Evolutionary conservation across 1,284 basidiomycete genomes (phyloP), one percentile per base, ranked within the genome.

Genomic region (Inonotus obliquus): DNA sequence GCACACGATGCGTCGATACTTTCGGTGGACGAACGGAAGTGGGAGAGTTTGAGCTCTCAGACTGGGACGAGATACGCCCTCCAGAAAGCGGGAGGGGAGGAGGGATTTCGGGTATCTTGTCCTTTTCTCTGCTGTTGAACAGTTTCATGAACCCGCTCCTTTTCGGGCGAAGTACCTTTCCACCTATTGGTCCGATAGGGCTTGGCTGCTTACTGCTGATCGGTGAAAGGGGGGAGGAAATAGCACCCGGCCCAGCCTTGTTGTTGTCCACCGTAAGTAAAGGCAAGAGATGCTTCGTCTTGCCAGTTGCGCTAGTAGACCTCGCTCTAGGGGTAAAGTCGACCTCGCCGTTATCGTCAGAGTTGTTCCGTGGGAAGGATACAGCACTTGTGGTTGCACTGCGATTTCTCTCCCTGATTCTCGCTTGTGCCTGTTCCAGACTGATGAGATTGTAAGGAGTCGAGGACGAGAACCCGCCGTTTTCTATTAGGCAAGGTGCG

Each of bases 111-210:
- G 32, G 61, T 69, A 76, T 48, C 77, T 80, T 63, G 76, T 80
- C 84, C 69, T 75, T 76, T 27, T 76, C 73, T 66, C 79, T 82
- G 29, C 78, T 78, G 68, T 86, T 84, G 72, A 92, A 91, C 13
- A 92, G 73, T 60, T 87, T 79, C 86, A 92, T 84, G 70, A 92
- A 88, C 1, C 89, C 90, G 67, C 89, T 92, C 72, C 87, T 91
- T 76, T 89, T 88, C 61, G 84, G 82, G 69, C 82, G 86, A 47
- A 91, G 68, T 1, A 72, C 66, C 65, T 84, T 87, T 2, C 76
- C 77, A 29, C 75, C 64, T n/a, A 57, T 53, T 25, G 53, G 39
- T 32, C 55, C 55, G 49, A 48, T 19, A 25, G 61, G 61, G 48
- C 59, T 61, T 27, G 35, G 60, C 32, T 54, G 61, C 54, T 54